Evolutionary conservation across 2,329 filamentous ascomycete genomes (phyloP).

Genomic region (Nannizziopsis barbatae): DNA sequence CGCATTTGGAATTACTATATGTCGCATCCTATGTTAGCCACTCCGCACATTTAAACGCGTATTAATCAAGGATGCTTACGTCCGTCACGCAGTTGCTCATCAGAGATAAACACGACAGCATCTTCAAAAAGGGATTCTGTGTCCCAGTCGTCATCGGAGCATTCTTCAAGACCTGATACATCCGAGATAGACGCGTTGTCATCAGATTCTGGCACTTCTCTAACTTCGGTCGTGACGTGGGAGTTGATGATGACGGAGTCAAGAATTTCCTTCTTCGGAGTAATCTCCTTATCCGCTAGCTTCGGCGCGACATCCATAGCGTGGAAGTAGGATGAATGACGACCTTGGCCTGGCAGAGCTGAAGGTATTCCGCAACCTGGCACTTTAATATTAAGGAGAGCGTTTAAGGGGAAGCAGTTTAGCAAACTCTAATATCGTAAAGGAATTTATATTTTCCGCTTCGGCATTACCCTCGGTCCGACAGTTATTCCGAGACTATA

Average conservation of each 20-base stretch:
- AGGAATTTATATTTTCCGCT: no score
- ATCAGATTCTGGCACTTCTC: conserved; percentile 15
- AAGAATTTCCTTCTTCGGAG: conserved; percentile 1
- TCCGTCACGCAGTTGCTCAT: conserved; percentile 39
- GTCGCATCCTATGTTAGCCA: conserved; percentile 1
- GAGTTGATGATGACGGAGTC: conserved; percentile 6
- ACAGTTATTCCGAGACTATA: no score
- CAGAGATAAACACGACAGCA: conserved; percentile 47
- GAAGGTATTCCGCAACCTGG: conserved; percentile 18
- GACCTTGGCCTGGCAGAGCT: conserved; percentile 15
- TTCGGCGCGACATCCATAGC: conserved; percentile 32
- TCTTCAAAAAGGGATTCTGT: conserved; percentile 49
- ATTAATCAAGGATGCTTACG: conserved; percentile 32
- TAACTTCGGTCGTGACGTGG: conserved; percentile 1
- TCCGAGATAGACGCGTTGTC: conserved; percentile 27
- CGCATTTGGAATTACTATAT: conserved; percentile 35
- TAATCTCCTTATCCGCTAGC: conserved; percentile 3
- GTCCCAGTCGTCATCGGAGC: conserved; percentile 16
- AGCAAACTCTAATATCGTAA: not conserved
- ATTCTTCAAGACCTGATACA: conserved; percentile 20
- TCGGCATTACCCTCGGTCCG: no score
- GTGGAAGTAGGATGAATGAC: conserved; percentile 22
- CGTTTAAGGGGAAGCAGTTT: not conserved
- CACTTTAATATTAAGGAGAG: not conserved
- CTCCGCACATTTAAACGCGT: not conserved